Evolutionary conservation across 257 asterid species (phyloP).

Genomic region (Solanum chilense): DNA sequence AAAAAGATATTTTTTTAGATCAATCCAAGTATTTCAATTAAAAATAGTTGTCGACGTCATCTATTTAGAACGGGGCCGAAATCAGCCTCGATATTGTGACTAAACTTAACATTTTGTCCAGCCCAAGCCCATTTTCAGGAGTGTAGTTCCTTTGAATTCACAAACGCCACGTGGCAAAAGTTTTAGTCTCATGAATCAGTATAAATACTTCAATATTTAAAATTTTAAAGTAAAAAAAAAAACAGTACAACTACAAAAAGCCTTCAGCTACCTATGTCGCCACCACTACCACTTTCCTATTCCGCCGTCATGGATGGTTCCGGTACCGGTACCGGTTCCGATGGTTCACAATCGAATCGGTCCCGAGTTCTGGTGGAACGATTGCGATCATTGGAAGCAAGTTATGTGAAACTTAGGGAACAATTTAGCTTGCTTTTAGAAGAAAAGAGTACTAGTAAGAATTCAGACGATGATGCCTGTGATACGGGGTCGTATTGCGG

Average conservation of each 20-base stretch:
- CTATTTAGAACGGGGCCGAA: neutral
- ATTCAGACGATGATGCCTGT: conserved; percentile 5
- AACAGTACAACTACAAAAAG: neutral
- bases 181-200: neutral
- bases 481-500: conserved; percentile 4
- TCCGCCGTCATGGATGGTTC: conserved; percentile 34
- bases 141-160: neutral
- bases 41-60: neutral
- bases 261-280: neutral
- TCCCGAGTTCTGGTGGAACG: conserved; percentile 15
- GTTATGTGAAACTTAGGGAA: conserved; percentile 33
- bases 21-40: no score
- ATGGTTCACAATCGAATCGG: neutral
- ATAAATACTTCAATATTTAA: neutral
- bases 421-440: conserved; percentile 25
- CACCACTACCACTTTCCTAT: neutral
- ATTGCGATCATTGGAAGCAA: conserved; percentile 33
- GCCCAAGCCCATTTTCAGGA: neutral
- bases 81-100: neutral
- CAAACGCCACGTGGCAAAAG: neutral
- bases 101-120: neutral
- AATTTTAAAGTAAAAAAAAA: neutral
- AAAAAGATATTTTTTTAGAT: no score
- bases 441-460: conserved; percentile 4
- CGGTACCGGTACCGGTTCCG: neutral